Percentiles rank a stretch among this genome's conserved stretches.
Conservation (phyloP, 495 filamentous ascomycete species). For the Hypoxylon trugodes region DNA sequence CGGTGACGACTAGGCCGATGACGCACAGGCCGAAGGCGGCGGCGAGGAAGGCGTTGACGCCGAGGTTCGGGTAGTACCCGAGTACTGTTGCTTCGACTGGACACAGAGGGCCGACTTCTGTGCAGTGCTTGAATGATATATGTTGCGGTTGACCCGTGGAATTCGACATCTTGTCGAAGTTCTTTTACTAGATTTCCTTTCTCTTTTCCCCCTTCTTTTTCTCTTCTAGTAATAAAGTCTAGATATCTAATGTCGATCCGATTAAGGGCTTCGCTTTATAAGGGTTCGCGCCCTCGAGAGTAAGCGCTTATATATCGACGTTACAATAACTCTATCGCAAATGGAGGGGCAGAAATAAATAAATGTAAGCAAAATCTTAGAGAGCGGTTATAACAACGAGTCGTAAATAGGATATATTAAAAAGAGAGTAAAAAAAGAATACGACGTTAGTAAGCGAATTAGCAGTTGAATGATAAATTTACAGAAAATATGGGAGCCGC, state of each 20-base stretch:
- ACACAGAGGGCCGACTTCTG: conserved; percentile 58
- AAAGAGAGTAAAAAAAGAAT: background rate
- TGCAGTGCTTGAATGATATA: conserved; percentile 55
- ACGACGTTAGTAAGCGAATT: conserved; percentile 1
- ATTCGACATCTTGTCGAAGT: conserved; percentile 31
- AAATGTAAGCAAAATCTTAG: conserved; percentile 2
- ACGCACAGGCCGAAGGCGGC: conserved; percentile 62
- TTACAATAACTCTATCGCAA: background rate
- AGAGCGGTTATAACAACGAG: background rate
- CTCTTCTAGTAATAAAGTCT: background rate
- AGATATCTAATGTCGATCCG: background rate
- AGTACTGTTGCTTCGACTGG: conserved; percentile 69
- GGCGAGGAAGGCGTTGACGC: conserved; percentile 68
- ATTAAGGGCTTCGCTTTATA: background rate
- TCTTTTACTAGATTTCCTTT: background rate
- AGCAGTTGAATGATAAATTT: conserved; percentile 7
- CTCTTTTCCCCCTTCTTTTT: background rate
- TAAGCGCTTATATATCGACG: conserved; percentile 12
- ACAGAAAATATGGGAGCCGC: conserved; percentile 13
- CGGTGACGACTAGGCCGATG: conserved; percentile 56
- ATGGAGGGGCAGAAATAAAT: background rate
- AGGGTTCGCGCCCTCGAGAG: background rate
- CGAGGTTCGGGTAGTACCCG: conserved; percentile 72
- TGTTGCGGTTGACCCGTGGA: conserved; percentile 22
- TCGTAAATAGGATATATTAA: background rate